Evolutionary conservation across 768 basidiomycete genomes (phyloP).

Genomic region (Phaffia tasmanica): DNA sequence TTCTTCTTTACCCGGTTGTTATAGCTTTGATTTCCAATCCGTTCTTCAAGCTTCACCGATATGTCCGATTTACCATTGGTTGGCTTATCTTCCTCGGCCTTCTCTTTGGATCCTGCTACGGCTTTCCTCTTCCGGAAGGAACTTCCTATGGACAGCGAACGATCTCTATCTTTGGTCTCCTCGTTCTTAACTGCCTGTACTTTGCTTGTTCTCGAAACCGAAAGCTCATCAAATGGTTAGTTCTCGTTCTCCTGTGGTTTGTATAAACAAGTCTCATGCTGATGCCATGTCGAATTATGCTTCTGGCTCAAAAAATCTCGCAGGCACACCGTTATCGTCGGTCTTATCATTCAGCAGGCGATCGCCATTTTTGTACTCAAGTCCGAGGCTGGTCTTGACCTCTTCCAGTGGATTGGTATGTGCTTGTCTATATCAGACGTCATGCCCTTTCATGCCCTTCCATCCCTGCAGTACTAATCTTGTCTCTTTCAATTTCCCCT

Average conservation of each 20-base stretch:
- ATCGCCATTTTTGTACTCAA: slow-evolving; percentile 85
- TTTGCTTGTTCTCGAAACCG: slow-evolving; percentile 56
- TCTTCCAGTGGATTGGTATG: slow-evolving; percentile 55
- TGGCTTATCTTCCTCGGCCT: slow-evolving; percentile 67
- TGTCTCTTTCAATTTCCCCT: slow-evolving; percentile 47
- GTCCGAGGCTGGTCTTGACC: slow-evolving; percentile 63
- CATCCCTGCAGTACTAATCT: neutral
- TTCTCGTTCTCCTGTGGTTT: too few species aligned
- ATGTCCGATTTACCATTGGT: slow-evolving; percentile 53
- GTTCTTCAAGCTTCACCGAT: slow-evolving; percentile 51
- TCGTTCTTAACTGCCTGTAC: slow-evolving; percentile 67
- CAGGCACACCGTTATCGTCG: slow-evolving; percentile 50
- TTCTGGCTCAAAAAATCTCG: too few species aligned
- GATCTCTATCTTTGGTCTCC: slow-evolving; percentile 67
- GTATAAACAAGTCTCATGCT: too few species aligned
- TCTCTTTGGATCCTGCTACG: slow-evolving; percentile 77
- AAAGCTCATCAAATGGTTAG: slow-evolving; percentile 54
- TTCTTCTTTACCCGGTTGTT: slow-evolving; percentile 23
- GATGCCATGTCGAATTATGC: too few species aligned
- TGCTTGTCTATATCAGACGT: neutral
- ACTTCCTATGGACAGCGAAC: slow-evolving; percentile 67
- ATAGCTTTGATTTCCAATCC: slow-evolving; percentile 46
- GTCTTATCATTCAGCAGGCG: slow-evolving; percentile 70
- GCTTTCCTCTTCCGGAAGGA: slow-evolving; percentile 46
- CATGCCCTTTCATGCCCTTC: too few species aligned